A percentile compares a stretch with the other conserved stretches of the same genome.
These are phyloP conservation scores for Oryza meridionalis DNA, from an alignment of 176 grass and related monocot species.

Conservation along the genomic window DNA sequence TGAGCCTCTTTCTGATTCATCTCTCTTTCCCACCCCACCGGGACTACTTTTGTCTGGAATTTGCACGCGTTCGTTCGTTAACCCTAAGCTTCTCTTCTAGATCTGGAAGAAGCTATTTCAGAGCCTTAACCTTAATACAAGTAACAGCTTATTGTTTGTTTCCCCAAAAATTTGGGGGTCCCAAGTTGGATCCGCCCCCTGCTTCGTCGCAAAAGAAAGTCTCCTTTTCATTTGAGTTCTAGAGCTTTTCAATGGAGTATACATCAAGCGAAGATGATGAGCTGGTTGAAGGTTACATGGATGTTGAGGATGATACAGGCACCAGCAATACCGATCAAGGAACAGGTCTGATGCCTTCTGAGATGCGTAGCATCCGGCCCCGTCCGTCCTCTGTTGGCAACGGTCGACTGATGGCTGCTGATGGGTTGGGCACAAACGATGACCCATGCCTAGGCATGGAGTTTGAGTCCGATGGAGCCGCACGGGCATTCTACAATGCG, in stretches of 20 bases:
- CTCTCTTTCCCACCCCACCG: no score
- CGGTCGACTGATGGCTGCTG: constrained; percentile 41
- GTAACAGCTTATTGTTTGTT: no score
- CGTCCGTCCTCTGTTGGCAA: constrained; percentile 12
- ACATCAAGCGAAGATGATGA: constrained; percentile 80
- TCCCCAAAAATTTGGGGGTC: no score
- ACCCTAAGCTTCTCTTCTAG: no score
- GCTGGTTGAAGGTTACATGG: constrained; percentile 64
- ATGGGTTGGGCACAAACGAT: constrained; percentile 46
- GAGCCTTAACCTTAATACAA: no score
- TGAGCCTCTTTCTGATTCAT: no score
- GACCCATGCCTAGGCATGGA: constrained; percentile 77
- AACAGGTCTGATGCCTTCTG: constrained; percentile 25
- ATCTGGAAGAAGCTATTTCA: no score
- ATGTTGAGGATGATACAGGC: constrained; percentile 57
- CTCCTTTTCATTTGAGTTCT: constrained; percentile 2
- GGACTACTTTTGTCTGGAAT: no score
- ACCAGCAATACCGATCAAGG: constrained; percentile 43
- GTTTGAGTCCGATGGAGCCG: constrained; percentile 76
- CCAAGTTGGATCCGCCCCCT: no score
- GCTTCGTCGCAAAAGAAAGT: background rate
- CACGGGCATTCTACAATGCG: constrained; percentile 70
- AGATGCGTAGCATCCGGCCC: constrained; percentile 33
- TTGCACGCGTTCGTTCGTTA: no score
- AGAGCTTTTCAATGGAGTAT: constrained; percentile 63